Percentiles rank a stretch among this genome's conserved stretches.
Evolutionary conservation across 2,329 filamentous ascomycete species (phyloP).

Genomic region (Pseudogymnoascus sp.): DNA sequence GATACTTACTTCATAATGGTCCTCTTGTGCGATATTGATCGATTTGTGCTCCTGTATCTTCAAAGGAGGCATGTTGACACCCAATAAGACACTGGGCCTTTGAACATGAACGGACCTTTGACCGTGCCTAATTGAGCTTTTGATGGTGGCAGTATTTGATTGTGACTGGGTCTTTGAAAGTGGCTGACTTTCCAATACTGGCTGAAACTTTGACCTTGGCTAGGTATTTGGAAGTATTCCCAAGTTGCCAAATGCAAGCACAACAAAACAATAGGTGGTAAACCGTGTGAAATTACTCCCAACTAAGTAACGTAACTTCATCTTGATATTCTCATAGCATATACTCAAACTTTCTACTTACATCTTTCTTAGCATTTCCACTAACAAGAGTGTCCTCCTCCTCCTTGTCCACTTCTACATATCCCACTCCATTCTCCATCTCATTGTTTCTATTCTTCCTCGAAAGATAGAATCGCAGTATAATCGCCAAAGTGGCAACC

Average conservation of each 20-base stretch:
- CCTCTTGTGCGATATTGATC: background rate
- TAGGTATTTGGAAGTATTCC: background rate
- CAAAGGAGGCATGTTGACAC: background rate
- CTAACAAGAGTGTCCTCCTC: background rate
- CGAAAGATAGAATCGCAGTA: slow-evolving; percentile 31
- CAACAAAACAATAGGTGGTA: background rate
- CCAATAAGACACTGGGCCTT: background rate
- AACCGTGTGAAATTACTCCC: background rate
- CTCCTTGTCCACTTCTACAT: slow-evolving; percentile 4
- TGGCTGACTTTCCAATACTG: background rate
- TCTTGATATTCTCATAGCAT: slow-evolving; percentile 1
- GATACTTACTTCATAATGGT: background rate
- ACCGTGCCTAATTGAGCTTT: background rate
- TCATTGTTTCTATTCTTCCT: slow-evolving; percentile 19
- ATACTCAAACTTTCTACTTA: slow-evolving; percentile 3
- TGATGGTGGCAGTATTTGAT: background rate
- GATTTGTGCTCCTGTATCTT: background rate
- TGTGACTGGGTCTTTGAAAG: background rate
- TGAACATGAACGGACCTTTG: background rate
- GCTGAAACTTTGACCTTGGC: background rate
- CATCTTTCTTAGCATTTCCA: background rate
- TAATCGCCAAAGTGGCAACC: slow-evolving; percentile 35
- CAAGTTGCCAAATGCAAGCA: background rate
- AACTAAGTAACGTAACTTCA: background rate
- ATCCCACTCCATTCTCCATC: background rate